Evolutionary conservation across 371 early-diverging fungal genomes (phyloP).

Genomic region (Mucor racemosus): DNA sequence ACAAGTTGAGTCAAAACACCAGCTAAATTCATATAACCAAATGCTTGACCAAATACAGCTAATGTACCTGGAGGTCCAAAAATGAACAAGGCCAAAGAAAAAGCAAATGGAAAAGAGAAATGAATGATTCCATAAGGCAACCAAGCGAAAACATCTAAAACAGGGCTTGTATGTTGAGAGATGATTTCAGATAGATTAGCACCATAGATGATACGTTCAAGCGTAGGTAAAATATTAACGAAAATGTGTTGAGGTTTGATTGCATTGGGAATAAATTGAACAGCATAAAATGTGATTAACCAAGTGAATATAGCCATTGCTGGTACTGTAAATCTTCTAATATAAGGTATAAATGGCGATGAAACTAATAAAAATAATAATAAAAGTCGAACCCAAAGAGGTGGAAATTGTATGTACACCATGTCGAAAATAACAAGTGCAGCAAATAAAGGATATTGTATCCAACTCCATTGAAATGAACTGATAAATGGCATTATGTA

Average conservation of each 20-base stretch:
- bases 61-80: constrained; percentile 61
- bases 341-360: constrained; percentile 40
- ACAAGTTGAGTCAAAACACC: constrained; percentile 73
- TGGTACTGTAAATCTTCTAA: constrained; percentile 56
- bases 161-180: constrained; percentile 52
- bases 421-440: constrained; percentile 30
- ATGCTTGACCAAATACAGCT: constrained; percentile 59
- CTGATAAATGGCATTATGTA: background rate
- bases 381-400: constrained; percentile 30
- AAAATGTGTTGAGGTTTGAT: constrained; percentile 67
- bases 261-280: constrained; percentile 65
- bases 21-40: constrained; percentile 75
- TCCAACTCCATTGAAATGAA: constrained; percentile 21
- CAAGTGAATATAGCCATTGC: constrained; percentile 68
- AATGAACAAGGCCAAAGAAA: constrained; percentile 50
- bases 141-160: constrained; percentile 73
- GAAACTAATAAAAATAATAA: constrained; percentile 25
- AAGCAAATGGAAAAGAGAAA: constrained; percentile 67
- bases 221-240: constrained; percentile 67
- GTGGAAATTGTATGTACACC: constrained; percentile 35
- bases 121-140: constrained; percentile 79
- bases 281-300: constrained; percentile 68
- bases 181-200: constrained; percentile 70
- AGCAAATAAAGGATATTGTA: constrained; percentile 27
- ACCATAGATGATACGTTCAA: constrained; percentile 73